These are phyloP conservation scores for Bodo saltans DNA, from an alignment of 78 protist species.

Conservation along the genomic window DNA sequence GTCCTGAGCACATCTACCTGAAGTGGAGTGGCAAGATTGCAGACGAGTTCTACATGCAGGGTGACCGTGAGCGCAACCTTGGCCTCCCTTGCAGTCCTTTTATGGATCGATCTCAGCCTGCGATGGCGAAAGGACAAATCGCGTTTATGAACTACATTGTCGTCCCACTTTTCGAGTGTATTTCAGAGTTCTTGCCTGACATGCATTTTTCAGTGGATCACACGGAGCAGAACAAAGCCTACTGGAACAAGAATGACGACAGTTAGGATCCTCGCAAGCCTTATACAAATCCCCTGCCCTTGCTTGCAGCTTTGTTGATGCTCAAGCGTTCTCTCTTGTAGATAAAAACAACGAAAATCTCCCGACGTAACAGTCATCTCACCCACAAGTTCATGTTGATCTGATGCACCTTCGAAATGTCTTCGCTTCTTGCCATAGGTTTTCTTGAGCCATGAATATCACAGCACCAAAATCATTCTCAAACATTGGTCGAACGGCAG, in stretches of 20 bases:
- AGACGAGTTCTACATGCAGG: constrained; percentile 38
- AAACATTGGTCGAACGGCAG: too few relatives aligned
- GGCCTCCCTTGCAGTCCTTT: constrained; percentile 11
- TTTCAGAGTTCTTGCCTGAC: constrained; percentile 17
- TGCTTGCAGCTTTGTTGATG: neutral
- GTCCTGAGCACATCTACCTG: constrained; percentile 16
- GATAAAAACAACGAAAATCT: neutral
- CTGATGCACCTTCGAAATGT: too few relatives aligned
- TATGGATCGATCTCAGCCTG: constrained; percentile 15
- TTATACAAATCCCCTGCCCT: neutral
- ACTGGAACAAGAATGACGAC: constrained; percentile 13
- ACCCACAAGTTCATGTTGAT: too few relatives aligned
- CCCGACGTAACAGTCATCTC: too few relatives aligned
- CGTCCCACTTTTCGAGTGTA: constrained; percentile 50
- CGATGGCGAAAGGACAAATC: constrained; percentile 60
- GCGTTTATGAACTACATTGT: constrained; percentile 63
- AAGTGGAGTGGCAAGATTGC: constrained; percentile 14
- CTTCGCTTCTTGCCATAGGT: too few relatives aligned
- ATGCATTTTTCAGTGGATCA: neutral
- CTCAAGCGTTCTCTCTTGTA: neutral
- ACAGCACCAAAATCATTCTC: too few relatives aligned
- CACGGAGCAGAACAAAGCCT: constrained; percentile 24
- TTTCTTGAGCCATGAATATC: too few relatives aligned
- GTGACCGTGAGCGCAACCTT: constrained; percentile 27
- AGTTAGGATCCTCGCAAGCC: neutral